Base-by-base conservation (phyloP, 768 basidiomycete genomes). In the Amanita pseudoporphyria region DNA sequence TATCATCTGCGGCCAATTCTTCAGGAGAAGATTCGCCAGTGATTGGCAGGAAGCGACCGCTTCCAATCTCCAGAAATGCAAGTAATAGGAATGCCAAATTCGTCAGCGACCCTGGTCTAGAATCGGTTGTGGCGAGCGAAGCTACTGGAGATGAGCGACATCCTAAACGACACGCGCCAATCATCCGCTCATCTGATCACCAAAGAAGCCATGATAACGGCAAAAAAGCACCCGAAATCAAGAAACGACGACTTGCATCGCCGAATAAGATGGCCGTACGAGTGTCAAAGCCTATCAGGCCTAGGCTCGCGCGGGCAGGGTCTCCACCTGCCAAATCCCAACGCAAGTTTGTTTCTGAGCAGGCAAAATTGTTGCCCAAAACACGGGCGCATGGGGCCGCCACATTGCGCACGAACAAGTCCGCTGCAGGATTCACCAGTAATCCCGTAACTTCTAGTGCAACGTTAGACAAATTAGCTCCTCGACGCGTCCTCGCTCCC, bases 11-110 rank as follows among this genome's bases (percentile, higher is more conserved):
- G 35, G 64, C 72, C 9, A 56, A 62, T 40, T 61, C 64, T 3
- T 56, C 58, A 2, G 49, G 32, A 21, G 64, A 60, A 28, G 64
- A 68, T 3, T 65, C 64, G 3, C 67, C 71, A 43, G 51, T 68
- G 54, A 64, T 69, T 45, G 70, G 73, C 31, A 70, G 61, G 54
- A 76, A 76, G 51, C 68, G 74, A 10, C 58, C 69, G 10, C 61
- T 64, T 48, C 62, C 67, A 43, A 57, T 49, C 31, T 55, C 57
- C 36, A 56, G 51, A 40, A 53, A 51, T 28, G 44, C 51, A 21
- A 54, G 50, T 35, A 36, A 42, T 38, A 54, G 56, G 36, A 58
- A 56, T 35, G 19, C 40, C 49, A 31, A 37, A 22, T n/a, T 16
- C n/a, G 36, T 38, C 35, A 14, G 9, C 22, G 22, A 16, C 16